These are phyloP conservation scores for Oldenlandia corymbosa DNA, from an alignment of 257 asterid genomes.

Conservation along the genomic window DNA sequence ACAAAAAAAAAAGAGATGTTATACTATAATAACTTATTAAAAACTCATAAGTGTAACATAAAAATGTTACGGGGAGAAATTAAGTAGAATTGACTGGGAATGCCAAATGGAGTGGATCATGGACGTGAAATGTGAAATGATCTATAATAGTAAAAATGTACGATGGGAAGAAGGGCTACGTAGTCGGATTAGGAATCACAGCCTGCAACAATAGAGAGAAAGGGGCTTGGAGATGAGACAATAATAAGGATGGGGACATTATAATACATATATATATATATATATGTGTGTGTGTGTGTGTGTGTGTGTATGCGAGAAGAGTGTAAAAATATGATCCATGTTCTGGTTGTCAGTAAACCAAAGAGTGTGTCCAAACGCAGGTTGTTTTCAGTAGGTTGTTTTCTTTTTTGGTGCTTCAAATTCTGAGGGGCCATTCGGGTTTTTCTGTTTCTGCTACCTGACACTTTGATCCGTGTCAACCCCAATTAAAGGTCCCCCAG, in stretches of 20 bases:
- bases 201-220: slow-evolving; percentile 22
- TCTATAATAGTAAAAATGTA: slow-evolving; percentile 4
- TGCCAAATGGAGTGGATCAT: no score
- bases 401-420: slow-evolving; percentile 36
- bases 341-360: slow-evolving; percentile 37
- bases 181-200: slow-evolving; percentile 27
- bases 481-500: slow-evolving; percentile 3
- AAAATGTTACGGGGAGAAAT: no score
- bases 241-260: slow-evolving; percentile 38
- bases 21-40: no score
- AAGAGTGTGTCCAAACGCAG: slow-evolving; percentile 43
- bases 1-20: no score
- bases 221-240: no score
- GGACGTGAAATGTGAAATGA: background rate
- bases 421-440: slow-evolving; percentile 39
- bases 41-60: no score
- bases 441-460: slow-evolving; percentile 14
- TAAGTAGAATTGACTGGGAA: no score
- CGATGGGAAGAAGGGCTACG: slow-evolving; percentile 44
- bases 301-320: no score
- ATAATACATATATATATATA: no score
- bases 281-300: no score
- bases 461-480: slow-evolving; percentile 20
- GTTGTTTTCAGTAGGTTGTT: slow-evolving; percentile 47
- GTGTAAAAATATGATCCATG: slow-evolving; percentile 36